A percentile compares a stretch with the other conserved stretches of the same genome.
Evolutionary conservation across 2,329 filamentous ascomycete species (phyloP).

Genomic region (Aspergillus sp.): DNA sequence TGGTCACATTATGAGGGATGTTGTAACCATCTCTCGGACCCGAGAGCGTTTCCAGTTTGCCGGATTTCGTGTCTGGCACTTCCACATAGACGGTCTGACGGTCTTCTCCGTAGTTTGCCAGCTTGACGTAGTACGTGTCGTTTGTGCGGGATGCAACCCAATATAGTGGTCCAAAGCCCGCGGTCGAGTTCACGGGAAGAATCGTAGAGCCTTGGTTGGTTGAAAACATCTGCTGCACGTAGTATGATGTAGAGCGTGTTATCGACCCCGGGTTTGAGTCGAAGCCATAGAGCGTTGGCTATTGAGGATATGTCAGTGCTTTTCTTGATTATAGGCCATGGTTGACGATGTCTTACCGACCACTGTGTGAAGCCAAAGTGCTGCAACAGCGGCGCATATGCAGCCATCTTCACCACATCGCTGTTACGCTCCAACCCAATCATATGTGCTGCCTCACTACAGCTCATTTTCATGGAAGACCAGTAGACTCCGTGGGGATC

Average conservation of each 20-base stretch:
- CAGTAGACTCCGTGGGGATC: conserved; percentile 18
- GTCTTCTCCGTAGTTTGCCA: conserved; percentile 28
- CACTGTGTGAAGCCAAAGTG: conserved; percentile 33
- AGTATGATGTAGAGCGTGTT: conserved; percentile 33
- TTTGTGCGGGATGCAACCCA: conserved; percentile 30
- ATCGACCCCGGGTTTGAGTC: conserved; percentile 27
- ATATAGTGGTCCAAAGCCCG: conserved; percentile 30
- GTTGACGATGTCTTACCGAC: conserved; percentile 26
- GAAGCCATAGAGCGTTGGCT: conserved; percentile 34
- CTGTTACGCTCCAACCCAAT: conserved; percentile 50
- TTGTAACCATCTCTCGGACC: conserved; percentile 20
- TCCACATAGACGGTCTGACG: conserved; percentile 24
- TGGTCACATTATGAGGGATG: conserved; percentile 15
- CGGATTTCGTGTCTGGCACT: conserved; percentile 21
- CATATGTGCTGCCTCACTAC: conserved; percentile 63
- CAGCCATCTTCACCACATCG: conserved; percentile 34
- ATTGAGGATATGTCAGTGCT: not conserved
- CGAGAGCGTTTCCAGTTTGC: conserved; percentile 22
- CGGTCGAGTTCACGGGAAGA: conserved; percentile 26
- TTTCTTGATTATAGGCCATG: no score
- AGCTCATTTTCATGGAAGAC: conserved; percentile 46
- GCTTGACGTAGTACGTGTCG: conserved; percentile 25
- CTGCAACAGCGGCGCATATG: conserved; percentile 37
- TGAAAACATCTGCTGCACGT: conserved; percentile 35
- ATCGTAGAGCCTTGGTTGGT: conserved; percentile 29